Evolutionary conservation across 768 basidiomycete species (phyloP).

Genomic region (Imleria badia): DNA sequence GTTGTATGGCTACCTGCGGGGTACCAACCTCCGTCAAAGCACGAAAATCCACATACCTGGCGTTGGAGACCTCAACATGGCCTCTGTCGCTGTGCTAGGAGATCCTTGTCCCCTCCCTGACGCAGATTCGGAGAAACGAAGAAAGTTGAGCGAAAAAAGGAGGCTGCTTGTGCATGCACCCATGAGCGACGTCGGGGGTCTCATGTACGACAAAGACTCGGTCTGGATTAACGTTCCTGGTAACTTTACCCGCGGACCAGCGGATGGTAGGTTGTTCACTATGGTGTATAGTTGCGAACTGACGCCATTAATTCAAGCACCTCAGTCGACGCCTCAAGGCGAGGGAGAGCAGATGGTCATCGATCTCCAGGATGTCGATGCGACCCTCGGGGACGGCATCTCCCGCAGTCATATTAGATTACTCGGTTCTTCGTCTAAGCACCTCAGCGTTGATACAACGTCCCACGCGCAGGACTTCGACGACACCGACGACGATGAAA

Average conservation of each 20-base stretch:
- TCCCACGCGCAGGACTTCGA: conserved; percentile 32
- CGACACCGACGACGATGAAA: conserved; percentile 35
- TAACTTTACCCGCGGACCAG: conserved; percentile 80
- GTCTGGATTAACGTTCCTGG: conserved; percentile 98
- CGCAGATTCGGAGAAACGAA: conserved; percentile 82
- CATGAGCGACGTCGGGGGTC: conserved; percentile 97
- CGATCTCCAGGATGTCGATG: conserved; percentile 83
- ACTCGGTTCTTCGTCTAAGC: conserved; percentile 76
- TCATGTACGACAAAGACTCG: conserved; percentile 97
- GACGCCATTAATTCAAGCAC: conserved; percentile 42
- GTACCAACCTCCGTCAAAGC: conserved; percentile 76
- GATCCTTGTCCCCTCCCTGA: conserved; percentile 97
- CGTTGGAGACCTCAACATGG: conserved; percentile 84
- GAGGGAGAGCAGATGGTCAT: conserved; percentile 99
- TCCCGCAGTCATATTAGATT: conserved; percentile 79
- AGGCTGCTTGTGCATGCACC: conserved; percentile 92
- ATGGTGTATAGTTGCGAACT: not conserved
- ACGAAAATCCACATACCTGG: conserved; percentile 92
- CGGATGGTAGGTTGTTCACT: conserved; percentile 47
- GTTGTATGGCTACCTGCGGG: conserved; percentile 91
- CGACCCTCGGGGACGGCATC: conserved; percentile 83
- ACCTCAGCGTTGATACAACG: conserved; percentile 48
- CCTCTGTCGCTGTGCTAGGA: conserved; percentile 69
- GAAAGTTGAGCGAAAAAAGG: conserved; percentile 94
- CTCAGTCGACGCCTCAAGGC: conserved; percentile 71